phyloP scores from a whole-genome alignment of 768 basidiomycete species.

The Pisolithus tinctorius region DNA sequence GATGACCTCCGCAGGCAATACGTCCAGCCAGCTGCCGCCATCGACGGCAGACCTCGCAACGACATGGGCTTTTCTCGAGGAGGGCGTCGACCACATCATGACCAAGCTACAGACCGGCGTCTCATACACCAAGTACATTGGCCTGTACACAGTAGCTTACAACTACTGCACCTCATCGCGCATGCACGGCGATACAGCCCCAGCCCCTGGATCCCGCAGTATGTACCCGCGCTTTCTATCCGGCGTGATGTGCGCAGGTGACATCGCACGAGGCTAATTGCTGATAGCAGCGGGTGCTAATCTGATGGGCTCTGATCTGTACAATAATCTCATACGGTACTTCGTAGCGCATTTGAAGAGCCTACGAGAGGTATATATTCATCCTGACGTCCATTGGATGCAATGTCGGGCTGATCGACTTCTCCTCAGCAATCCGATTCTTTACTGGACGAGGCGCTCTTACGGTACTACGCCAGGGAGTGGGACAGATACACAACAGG shows the following conservation, averaged over 20 bases:
- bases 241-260: not conserved
- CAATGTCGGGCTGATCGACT: constrained; percentile 9
- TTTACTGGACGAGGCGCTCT: constrained; percentile 78
- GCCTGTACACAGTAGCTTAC: constrained; percentile 87
- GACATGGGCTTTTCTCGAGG: constrained; percentile 86
- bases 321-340: constrained; percentile 90
- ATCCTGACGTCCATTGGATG: constrained; percentile 10
- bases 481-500: constrained; percentile 98
- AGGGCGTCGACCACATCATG: constrained; percentile 88
- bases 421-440: constrained; percentile 60
- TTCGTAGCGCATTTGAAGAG: constrained; percentile 75
- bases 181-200: constrained; percentile 49
- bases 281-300: constrained; percentile 72
- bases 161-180: constrained; percentile 94
- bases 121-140: constrained; percentile 87
- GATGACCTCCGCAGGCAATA: constrained; percentile 28
- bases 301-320: constrained; percentile 95
- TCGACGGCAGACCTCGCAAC: constrained; percentile 65
- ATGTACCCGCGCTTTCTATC: constrained; percentile 23
- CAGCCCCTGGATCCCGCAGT: constrained; percentile 46
- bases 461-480: constrained; percentile 86
- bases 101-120: constrained; percentile 84
- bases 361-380: constrained; percentile 50
- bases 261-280: constrained; percentile 9
- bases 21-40: constrained; percentile 53